Conservation (phyloP, 345 rosid genomes). For the Orychophragmus violaceus region DNA sequence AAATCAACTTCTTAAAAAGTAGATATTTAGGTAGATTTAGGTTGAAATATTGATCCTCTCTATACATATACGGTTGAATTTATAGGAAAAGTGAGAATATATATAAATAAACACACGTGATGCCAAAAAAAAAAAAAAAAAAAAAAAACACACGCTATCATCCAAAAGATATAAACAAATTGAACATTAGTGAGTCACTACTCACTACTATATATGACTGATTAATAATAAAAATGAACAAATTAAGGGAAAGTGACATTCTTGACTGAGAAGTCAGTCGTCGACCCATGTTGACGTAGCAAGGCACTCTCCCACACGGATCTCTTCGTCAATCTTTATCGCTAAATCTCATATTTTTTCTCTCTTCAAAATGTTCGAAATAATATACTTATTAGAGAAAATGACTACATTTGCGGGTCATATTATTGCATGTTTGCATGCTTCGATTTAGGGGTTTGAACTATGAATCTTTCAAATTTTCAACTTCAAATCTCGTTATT, state of each 20-base stretch:
- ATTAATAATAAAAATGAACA: not conserved
- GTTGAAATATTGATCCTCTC: slow-evolving; percentile 5
- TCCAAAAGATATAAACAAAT: not conserved
- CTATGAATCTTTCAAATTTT: too few species aligned
- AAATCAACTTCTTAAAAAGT: slow-evolving; percentile 9
- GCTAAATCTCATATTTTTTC: not conserved
- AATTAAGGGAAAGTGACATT: slow-evolving; percentile 10
- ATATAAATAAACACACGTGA: not conserved
- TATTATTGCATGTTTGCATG: too few species aligned
- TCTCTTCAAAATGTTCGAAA: not conserved
- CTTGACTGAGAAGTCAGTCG: slow-evolving; percentile 11
- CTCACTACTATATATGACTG: not conserved
- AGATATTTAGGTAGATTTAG: slow-evolving; percentile 17
- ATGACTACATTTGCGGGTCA: too few species aligned
- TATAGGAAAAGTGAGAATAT: not conserved
- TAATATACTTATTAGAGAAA: too few species aligned
- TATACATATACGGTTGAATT: not conserved
- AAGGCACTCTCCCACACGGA: slow-evolving; percentile 14
- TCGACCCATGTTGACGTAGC: slow-evolving; percentile 10
- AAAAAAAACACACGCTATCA: not conserved
- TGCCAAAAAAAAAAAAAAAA: too few species aligned
- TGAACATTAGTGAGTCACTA: not conserved
- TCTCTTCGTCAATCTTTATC: not conserved
- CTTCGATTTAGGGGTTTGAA: too few species aligned
- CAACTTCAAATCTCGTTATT: too few species aligned